phyloP scores from a whole-genome alignment of 2,329 filamentous ascomycete genomes.

The Daldinia sp. region DNA sequence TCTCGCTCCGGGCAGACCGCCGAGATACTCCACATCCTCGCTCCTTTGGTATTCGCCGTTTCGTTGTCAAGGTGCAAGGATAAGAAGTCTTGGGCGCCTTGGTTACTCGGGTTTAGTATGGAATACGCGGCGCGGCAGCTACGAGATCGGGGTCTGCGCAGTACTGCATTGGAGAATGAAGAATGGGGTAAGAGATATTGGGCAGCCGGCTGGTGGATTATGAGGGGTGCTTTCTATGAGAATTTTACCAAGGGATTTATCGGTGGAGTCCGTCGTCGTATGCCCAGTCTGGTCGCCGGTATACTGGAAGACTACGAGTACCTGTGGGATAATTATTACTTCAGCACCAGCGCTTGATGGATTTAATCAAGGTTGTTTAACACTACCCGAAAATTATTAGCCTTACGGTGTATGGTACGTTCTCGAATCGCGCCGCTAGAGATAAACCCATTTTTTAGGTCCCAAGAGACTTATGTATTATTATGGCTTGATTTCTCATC shows the following conservation, averaged over 20 bases:
- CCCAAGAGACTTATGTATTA: background rate
- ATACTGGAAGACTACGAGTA: conserved; percentile 97
- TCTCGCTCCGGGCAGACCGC: conserved; percentile 78
- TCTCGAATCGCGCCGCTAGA: background rate
- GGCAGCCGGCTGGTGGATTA: conserved; percentile 93
- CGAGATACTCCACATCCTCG: conserved; percentile 89
- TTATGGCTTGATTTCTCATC: background rate
- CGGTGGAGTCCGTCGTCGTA: conserved; percentile 74
- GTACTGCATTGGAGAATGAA: conserved; percentile 87
- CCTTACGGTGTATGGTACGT: background rate
- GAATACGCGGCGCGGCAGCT: conserved; percentile 92
- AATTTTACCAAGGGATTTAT: conserved; percentile 83
- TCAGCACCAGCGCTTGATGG: conserved; percentile 64
- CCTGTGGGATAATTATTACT: conserved; percentile 98
- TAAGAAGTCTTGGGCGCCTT: conserved; percentile 87
- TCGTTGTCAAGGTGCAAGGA: conserved; percentile 78
- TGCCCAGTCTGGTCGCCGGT: conserved; percentile 82
- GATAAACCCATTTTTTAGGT: background rate
- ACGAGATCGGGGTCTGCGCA: conserved; percentile 75
- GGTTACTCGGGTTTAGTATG: conserved; percentile 84
- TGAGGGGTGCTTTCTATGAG: conserved; percentile 97
- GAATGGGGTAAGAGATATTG: conserved; percentile 89
- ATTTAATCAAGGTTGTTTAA: background rate
- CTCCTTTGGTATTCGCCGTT: conserved; percentile 85
- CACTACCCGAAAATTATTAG: background rate